Conservation (phyloP, 208 protist species). For the Leishmania major region DNA sequence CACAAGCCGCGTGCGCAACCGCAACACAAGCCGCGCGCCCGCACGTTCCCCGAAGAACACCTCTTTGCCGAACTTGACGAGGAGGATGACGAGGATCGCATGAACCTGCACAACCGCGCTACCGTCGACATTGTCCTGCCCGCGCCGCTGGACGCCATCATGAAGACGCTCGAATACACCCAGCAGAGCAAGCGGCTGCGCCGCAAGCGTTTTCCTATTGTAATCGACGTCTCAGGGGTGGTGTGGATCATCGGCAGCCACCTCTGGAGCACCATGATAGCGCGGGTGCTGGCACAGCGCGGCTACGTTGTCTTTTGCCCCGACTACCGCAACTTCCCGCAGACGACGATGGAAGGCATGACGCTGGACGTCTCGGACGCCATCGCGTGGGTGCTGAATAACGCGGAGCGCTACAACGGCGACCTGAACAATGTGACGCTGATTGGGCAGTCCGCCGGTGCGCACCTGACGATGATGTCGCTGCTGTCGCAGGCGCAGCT, state of each 20-base stretch:
- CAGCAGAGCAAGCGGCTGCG: constrained; percentile 42
- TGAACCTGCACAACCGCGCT: constrained; percentile 72
- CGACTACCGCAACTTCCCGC: constrained; percentile 93
- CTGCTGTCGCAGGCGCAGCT: constrained; percentile 84
- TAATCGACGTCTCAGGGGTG: constrained; percentile 73
- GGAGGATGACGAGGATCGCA: constrained; percentile 56
- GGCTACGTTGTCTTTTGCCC: constrained; percentile 91
- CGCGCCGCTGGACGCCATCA: constrained; percentile 50
- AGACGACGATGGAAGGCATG: constrained; percentile 91
- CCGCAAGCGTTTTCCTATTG: constrained; percentile 77
- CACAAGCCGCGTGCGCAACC: not conserved
- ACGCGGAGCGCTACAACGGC: constrained; percentile 87
- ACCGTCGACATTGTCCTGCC: constrained; percentile 71
- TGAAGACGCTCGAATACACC: constrained; percentile 55
- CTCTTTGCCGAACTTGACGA: constrained; percentile 17
- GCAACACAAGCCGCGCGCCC: constrained; percentile 8
- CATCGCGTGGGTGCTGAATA: constrained; percentile 83
- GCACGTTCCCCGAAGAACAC: constrained; percentile 16
- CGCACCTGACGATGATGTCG: constrained; percentile 89
- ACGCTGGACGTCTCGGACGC: constrained; percentile 87
- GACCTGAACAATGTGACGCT: constrained; percentile 81
- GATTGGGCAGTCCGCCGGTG: constrained; percentile 81
- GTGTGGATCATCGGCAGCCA: constrained; percentile 90
- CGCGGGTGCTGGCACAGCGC: constrained; percentile 66
- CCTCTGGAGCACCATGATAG: constrained; percentile 83